A percentile compares a stretch with the other conserved stretches of the same genome.
Evolutionary conservation across 345 rosid genomes (phyloP).

Genomic region (Aegle marmelos): DNA sequence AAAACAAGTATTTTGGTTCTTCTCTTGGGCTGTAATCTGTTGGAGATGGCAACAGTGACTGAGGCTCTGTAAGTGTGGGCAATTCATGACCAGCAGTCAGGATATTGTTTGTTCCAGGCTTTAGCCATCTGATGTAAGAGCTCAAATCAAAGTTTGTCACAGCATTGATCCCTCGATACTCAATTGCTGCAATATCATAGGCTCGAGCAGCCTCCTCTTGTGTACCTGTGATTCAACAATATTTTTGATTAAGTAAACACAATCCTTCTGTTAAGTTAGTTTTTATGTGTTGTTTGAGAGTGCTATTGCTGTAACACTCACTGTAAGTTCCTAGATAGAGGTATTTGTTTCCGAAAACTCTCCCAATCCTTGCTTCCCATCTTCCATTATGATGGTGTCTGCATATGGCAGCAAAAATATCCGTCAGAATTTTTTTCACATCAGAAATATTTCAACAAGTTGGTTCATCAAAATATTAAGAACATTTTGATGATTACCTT

Average conservation of each 20-base stretch:
- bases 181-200: slow-evolving; percentile 52
- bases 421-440: neutral
- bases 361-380: slow-evolving; percentile 78
- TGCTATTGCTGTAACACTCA: slow-evolving; percentile 21
- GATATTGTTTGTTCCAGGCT: slow-evolving; percentile 32
- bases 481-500: slow-evolving; percentile 30
- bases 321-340: slow-evolving; percentile 75
- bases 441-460: neutral
- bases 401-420: slow-evolving; percentile 11
- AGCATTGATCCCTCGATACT: slow-evolving; percentile 49
- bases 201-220: slow-evolving; percentile 61
- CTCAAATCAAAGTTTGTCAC: slow-evolving; percentile 55
- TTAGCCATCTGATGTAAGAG: slow-evolving; percentile 48
- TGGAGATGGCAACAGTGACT: slow-evolving; percentile 11
- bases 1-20: slow-evolving; percentile 28
- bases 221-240: slow-evolving; percentile 29
- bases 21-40: slow-evolving; percentile 26
- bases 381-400: slow-evolving; percentile 74
- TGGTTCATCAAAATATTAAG: neutral
- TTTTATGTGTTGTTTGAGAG: neutral
- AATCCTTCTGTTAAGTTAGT: neutral
- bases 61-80: slow-evolving; percentile 17
- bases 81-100: slow-evolving; percentile 20
- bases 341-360: slow-evolving; percentile 71
- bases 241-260: neutral